Base-by-base conservation (phyloP, 805 yeast species). In the Lipomyces chichibuensis region DNA sequence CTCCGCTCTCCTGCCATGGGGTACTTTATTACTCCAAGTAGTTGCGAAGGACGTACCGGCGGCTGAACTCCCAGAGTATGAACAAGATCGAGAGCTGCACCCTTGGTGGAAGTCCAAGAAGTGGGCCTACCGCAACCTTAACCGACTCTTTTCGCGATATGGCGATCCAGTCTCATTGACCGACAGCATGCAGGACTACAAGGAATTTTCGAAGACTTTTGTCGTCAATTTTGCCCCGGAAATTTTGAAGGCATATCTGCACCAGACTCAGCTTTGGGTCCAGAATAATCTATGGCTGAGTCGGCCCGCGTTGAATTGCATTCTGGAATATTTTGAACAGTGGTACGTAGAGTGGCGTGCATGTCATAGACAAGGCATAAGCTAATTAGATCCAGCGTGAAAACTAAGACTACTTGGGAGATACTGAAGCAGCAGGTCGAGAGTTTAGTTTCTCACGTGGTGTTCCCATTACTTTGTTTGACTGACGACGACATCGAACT, bases 101-200 rank as follows among this genome's bases (percentile, higher is more conserved):
- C 88, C 86, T 59, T 90, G 89, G 89, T 88, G 81, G 75, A 94
- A 87, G 78, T 85, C 87, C 72, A 93, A 84, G 80, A 95, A 94
- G 77, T 94, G 98, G 98, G 86, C 96, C 0, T 87, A 87, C 74
- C 92, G 91, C 29, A 92, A 91, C 76, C 76, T 93, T 53, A 84
- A 83, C 71, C 84, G 96, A 71, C 76, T 92, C 2, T 90, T 90
- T 73, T 84, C 83, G 29, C 53, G 71, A 35, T 70, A 66, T 46
- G 73, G 73, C 6, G 69, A 71, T 25, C 69, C 72, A 7, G 37
- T 54, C 11, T 23, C 69, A 2, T 39, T 66, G 23, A 58, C 66
- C 3, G 61, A 80, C 75, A 65, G 86, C 84, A 80, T 71, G 56
- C 35, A 72, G 32, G 73, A 73, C 29, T 90, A 91, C 74, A 82